These are phyloP conservation scores for Cucumis sativus DNA, from an alignment of 306 rosid genomes.

Conservation along the genomic window DNA sequence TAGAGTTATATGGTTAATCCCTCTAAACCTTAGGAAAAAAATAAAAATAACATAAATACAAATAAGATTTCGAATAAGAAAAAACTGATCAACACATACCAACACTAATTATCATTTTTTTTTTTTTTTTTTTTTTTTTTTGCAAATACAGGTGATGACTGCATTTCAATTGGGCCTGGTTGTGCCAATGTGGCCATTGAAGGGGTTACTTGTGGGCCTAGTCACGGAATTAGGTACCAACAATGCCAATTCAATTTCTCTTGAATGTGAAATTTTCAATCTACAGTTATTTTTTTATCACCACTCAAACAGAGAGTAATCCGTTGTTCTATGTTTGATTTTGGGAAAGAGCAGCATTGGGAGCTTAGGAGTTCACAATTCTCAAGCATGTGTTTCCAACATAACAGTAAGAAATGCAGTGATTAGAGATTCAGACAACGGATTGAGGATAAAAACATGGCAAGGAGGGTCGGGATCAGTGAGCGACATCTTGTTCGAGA, in stretches of 20 bases:
- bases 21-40: no score
- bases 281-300: neutral
- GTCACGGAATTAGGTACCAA: slow-evolving; percentile 83
- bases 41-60: no score
- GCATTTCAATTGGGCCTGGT: slow-evolving; percentile 90
- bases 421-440: slow-evolving; percentile 79
- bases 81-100: no score
- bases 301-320: neutral
- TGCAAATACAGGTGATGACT: slow-evolving; percentile 61
- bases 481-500: slow-evolving; percentile 38
- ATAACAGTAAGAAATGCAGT: slow-evolving; percentile 48
- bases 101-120: no score
- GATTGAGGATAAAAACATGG: slow-evolving; percentile 90
- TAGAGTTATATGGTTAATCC: no score
- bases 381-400: slow-evolving; percentile 86
- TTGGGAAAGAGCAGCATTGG: slow-evolving; percentile 62
- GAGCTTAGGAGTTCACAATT: slow-evolving; percentile 78
- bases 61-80: no score
- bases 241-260: neutral
- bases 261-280: neutral
- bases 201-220: slow-evolving; percentile 86
- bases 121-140: no score
- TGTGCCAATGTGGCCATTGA: slow-evolving; percentile 62
- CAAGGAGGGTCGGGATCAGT: slow-evolving; percentile 91
- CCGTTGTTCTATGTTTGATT: neutral